Evolutionary conservation across 2,329 filamentous ascomycete genomes (phyloP).

Genomic region (Mollisiaceae sp.): DNA sequence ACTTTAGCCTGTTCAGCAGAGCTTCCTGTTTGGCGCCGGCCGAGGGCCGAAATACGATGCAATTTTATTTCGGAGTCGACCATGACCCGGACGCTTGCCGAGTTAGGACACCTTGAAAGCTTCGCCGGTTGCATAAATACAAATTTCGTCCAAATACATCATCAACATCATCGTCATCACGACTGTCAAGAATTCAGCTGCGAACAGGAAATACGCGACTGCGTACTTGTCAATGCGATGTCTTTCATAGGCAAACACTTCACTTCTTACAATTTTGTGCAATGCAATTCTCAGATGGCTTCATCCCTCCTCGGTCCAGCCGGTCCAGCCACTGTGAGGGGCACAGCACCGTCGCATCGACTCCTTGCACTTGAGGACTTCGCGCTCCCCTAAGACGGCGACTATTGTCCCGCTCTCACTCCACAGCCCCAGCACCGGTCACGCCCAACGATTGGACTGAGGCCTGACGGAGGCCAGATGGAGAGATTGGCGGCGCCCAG

Average conservation of each 20-base stretch:
- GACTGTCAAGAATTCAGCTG: not conserved
- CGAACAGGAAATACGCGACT: too few species aligned
- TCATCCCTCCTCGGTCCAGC: not conserved
- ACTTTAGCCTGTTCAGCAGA: not conserved
- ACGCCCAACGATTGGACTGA: not conserved
- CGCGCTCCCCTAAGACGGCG: constrained; percentile 7
- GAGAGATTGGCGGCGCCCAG: not conserved
- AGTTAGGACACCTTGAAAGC: not conserved
- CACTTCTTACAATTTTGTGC: too few species aligned
- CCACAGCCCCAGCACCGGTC: not conserved
- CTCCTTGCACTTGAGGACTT: not conserved
- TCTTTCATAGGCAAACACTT: too few species aligned
- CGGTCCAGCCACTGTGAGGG: not conserved
- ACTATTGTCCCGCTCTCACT: not conserved
- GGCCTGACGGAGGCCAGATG: too few species aligned
- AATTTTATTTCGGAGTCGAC: not conserved
- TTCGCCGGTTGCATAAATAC: not conserved
- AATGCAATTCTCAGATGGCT: too few species aligned
- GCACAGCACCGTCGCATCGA: not conserved
- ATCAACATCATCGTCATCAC: not conserved
- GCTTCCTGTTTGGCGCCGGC: not conserved
- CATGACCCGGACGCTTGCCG: not conserved
- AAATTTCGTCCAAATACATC: not conserved
- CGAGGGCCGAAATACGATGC: not conserved
- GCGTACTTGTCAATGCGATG: too few species aligned